Conservation (phyloP, 2,329 filamentous ascomycete species). For the Colletotrichum nymphaeae region DNA sequence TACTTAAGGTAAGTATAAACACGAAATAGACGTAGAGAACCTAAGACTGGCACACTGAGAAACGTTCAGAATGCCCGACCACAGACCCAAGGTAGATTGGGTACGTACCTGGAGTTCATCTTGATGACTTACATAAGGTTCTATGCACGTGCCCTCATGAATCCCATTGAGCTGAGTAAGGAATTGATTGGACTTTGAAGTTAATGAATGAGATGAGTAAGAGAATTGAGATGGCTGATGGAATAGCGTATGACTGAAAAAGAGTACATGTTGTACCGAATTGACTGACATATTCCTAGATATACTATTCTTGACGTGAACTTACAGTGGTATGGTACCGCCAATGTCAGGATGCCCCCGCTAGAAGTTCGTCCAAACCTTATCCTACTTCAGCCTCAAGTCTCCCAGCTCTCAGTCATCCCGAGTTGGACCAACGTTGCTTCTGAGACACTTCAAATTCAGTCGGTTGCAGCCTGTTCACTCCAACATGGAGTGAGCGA, state of each 20-base stretch:
- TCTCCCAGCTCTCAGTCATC: conserved; percentile 1
- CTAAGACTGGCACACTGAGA: too few species aligned
- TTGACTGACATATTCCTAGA: neutral
- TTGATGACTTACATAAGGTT: neutral
- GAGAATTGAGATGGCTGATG: neutral
- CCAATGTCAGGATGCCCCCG: neutral
- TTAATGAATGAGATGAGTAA: neutral
- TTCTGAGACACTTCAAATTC: neutral
- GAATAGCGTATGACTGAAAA: neutral
- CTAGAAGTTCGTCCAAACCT: neutral
- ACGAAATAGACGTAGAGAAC: too few species aligned
- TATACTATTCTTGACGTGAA: neutral
- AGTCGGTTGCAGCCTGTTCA: neutral
- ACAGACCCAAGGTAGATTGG: too few species aligned
- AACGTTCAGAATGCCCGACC: too few species aligned
- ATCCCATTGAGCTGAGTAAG: neutral
- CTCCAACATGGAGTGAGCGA: neutral
- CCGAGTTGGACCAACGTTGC: neutral
- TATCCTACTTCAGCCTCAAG: neutral
- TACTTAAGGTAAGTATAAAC: too few species aligned
- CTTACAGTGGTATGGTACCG: neutral
- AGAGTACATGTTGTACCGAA: neutral
- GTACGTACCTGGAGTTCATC: neutral
- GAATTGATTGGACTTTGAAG: neutral
- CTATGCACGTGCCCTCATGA: neutral